A percentile compares a stretch with the other conserved stretches of the same genome.
phyloP scores from a whole-genome alignment of 768 basidiomycete genomes.

The Tylopilus vinaceipallidus region DNA sequence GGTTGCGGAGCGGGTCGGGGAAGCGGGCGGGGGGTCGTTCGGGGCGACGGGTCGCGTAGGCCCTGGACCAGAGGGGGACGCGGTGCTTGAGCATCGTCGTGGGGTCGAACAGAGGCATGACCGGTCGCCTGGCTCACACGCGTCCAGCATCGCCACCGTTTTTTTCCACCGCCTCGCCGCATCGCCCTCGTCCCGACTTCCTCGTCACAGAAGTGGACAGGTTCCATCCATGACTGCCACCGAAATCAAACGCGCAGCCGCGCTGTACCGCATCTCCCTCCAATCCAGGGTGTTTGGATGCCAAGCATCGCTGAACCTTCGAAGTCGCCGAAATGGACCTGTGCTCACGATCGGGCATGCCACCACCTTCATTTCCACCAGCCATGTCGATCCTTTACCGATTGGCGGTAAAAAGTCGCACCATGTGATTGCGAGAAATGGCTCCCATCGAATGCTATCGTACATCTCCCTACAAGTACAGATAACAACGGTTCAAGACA shows the following conservation, averaged over 20 bases:
- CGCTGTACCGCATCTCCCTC: background rate
- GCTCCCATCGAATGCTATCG: constrained; percentile 18
- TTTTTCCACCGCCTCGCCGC: constrained; percentile 3
- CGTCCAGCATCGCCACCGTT: background rate
- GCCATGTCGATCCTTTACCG: constrained; percentile 22
- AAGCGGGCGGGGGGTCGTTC: constrained; percentile 50
- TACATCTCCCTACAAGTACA: constrained; percentile 33
- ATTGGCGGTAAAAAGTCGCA: constrained; percentile 7
- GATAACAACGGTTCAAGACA: constrained; percentile 21
- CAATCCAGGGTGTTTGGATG: constrained; percentile 40
- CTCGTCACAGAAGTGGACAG: constrained; percentile 7
- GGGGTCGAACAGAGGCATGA: no score
- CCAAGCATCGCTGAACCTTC: constrained; percentile 46
- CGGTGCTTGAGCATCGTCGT: constrained; percentile 23
- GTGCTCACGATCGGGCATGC: constrained; percentile 25
- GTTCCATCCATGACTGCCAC: background rate
- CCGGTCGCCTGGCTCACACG: no score
- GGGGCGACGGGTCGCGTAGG: constrained; percentile 42
- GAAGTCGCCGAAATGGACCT: constrained; percentile 34
- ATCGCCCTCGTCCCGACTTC: background rate
- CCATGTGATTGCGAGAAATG: constrained; percentile 9
- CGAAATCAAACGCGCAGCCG: background rate
- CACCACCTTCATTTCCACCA: constrained; percentile 19
- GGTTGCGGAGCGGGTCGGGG: constrained; percentile 56
- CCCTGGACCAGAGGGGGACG: constrained; percentile 23